Conservation (phyloP, 192 early-diverging fungal genomes). For the Coemansia sp. region DNA sequence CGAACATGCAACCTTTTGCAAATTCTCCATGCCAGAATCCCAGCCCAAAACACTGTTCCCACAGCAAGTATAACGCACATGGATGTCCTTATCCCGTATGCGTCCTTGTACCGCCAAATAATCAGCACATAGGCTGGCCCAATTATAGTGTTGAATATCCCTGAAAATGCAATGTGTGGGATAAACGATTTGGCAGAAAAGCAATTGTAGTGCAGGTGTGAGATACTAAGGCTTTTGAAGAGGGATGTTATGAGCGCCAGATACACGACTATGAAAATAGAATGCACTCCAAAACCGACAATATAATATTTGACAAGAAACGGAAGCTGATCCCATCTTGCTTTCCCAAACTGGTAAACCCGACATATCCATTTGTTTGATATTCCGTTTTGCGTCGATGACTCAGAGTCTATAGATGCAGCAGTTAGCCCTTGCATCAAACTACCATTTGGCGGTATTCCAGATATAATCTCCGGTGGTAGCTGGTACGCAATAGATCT, state of each 20-base stretch:
- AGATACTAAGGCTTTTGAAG: constrained; percentile 20
- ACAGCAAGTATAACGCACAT: constrained; percentile 15
- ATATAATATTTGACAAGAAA: constrained; percentile 12
- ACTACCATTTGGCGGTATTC: neutral
- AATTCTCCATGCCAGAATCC: constrained; percentile 25
- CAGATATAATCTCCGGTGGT: neutral
- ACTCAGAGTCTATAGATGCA: neutral
- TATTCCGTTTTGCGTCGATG: neutral
- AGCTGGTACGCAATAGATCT: neutral
- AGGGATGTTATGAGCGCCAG: constrained; percentile 25
- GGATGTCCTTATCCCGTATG: constrained; percentile 33
- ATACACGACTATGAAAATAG: constrained; percentile 8
- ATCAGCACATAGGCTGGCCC: constrained; percentile 15
- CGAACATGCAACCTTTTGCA: constrained; percentile 6
- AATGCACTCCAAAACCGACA: neutral
- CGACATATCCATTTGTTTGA: neutral
- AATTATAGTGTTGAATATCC: constrained; percentile 26
- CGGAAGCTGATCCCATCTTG: constrained; percentile 6
- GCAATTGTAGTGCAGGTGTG: constrained; percentile 30
- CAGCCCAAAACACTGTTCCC: constrained; percentile 22
- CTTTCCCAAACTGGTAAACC: neutral
- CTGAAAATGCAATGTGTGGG: constrained; percentile 12
- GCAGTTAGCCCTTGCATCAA: neutral
- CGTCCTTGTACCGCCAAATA: constrained; percentile 37
- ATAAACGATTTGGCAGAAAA: constrained; percentile 17